Evolutionary conservation across 2,329 filamentous ascomycete genomes (phyloP).

Genomic region (Pyrenochaeta sp.): DNA sequence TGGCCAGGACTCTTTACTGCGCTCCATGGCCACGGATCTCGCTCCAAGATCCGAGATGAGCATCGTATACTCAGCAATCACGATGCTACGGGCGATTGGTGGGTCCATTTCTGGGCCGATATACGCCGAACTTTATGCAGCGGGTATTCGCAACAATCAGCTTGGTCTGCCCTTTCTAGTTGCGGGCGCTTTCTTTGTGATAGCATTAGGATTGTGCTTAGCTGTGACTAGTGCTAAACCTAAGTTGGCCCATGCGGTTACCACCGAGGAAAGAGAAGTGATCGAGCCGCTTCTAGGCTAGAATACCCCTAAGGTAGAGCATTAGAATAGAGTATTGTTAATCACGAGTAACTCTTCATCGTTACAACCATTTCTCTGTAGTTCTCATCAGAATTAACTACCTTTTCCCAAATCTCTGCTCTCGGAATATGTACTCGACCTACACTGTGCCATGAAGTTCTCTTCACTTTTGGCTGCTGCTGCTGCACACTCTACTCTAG

Average conservation of each 20-base stretch:
- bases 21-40: conserved; percentile 30
- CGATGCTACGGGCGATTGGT: conserved; percentile 28
- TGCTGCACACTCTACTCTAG: no score
- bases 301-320: no score
- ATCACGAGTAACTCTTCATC: no score
- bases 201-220: conserved; percentile 4
- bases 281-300: neutral
- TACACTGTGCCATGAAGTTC: no score
- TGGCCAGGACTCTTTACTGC: conserved; percentile 27
- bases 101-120: conserved; percentile 27
- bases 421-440: no score
- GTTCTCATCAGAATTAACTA: no score
- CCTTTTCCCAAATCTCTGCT: no score
- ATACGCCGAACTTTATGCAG: conserved; percentile 25
- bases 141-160: conserved; percentile 9
- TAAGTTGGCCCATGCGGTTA: neutral
- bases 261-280: neutral
- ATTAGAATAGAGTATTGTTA: no score
- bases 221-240: neutral
- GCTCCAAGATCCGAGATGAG: conserved; percentile 18
- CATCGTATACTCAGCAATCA: conserved; percentile 29
- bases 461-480: no score
- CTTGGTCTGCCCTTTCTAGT: conserved; percentile 21
- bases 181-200: conserved; percentile 15
- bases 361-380: no score